Base-by-base conservation (phyloP, 768 basidiomycete species). In the Phaffia australis region DNA sequence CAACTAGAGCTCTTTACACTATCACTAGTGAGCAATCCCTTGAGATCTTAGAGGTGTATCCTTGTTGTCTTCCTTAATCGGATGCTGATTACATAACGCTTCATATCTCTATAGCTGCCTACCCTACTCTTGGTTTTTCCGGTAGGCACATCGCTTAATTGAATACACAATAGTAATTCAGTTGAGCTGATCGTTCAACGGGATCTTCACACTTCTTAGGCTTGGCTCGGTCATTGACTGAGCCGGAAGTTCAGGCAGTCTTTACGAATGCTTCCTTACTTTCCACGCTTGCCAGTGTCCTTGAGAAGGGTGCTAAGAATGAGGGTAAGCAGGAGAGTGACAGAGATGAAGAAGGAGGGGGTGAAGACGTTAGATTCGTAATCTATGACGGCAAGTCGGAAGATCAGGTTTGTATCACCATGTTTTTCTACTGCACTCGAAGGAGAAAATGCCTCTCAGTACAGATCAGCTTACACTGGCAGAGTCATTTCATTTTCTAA, bases 191-290 rank as follows among this genome's bases (percentile, higher is more conserved):
- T 60, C 27, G 6, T 27, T 3, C n/a, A 1, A 16, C 42, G 27
- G n/a, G 47, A 11, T 47, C 47, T 18, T 58, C 15, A 60, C 25
- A 4, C n/a, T 64, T 73, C 15, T 63, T 83, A 1, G 91, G 94
- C 59, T 83, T 99, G 23, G 79, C 85, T 0, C 93, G 98, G 75
- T 92, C 94, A 0, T 83, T 98, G 69, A 88, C 89, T 75, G 87
- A 89, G 73, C 90, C 93, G 6, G 79, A 85, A 56, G 91, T 87
- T 70, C 81, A 84, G 35, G 87, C 85, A 68, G 80, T 97, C 73
- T 95, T 89, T 79, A 94, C 92, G 71, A 94, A 99, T 72, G 86
- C 88, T 46, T 87, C 90, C 35, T 84, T 99, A 23, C 57, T 65
- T 15, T 82, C 83, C 15, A 88, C 85, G n/a, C 79, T 98, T 47